Evolutionary conservation across 345 rosid genomes (phyloP).

Genomic region (Kernera saxatilis): DNA sequence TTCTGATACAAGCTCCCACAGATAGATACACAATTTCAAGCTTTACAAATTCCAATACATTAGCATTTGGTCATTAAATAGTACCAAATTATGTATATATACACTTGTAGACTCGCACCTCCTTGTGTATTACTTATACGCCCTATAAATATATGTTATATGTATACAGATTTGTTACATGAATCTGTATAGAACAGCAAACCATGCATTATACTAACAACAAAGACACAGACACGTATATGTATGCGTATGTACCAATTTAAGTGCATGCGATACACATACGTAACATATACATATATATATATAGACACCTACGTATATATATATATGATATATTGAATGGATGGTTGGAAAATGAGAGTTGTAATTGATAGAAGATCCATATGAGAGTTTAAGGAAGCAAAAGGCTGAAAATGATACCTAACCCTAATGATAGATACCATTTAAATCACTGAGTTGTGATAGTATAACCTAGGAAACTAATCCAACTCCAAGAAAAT

Average conservation of each 20-base stretch:
- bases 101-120: neutral
- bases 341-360: slow-evolving; percentile 17
- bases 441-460: neutral
- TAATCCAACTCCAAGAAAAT: slow-evolving; percentile 59
- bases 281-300: neutral
- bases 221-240: neutral
- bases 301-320: neutral
- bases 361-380: slow-evolving; percentile 16
- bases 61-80: neutral
- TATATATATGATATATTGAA: neutral
- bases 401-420: slow-evolving; percentile 31
- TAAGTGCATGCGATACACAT: neutral
- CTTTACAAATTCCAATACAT: neutral
- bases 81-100: neutral
- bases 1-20: slow-evolving; percentile 9
- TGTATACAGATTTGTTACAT: neutral
- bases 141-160: neutral
- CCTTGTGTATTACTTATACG: neutral
- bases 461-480: slow-evolving; percentile 28
- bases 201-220: slow-evolving; percentile 12
- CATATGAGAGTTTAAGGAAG: slow-evolving; percentile 19
- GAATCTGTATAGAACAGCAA: neutral
- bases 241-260: neutral
- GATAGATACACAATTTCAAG: neutral
- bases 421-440: slow-evolving; percentile 32